A percentile compares a stretch with the other conserved stretches of the same genome.
These are phyloP conservation scores for Trametes pubescens DNA, from an alignment of 1,284 basidiomycete genomes.

Conservation along the genomic window DNA sequence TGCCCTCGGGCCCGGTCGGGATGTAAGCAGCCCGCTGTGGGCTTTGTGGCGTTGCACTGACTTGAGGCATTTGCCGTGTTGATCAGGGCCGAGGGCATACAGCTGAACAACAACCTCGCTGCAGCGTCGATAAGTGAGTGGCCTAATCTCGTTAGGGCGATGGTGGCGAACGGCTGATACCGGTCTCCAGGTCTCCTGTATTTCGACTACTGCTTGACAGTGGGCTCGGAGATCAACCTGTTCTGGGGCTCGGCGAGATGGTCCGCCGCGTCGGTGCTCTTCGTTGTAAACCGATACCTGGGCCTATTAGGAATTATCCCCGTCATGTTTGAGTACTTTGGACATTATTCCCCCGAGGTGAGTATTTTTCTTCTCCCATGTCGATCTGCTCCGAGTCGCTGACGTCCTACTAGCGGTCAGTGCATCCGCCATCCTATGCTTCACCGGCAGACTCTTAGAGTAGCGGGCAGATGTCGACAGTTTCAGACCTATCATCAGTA, in stretches of 20 bases:
- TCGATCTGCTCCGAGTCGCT: neutral
- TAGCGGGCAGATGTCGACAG: constrained; percentile 18
- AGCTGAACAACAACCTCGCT: neutral
- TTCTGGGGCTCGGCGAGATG: constrained; percentile 25
- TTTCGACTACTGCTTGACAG: constrained; percentile 22
- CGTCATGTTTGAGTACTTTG: constrained; percentile 24
- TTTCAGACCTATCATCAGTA: constrained; percentile 29
- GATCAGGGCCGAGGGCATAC: neutral
- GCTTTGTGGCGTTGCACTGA: neutral
- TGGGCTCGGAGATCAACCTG: constrained; percentile 19
- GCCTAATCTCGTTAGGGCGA: too few species aligned
- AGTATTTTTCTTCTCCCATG: neutral
- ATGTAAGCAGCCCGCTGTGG: neutral
- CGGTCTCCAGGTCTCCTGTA: constrained; percentile 16
- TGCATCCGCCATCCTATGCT: neutral
- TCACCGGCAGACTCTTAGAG: neutral
- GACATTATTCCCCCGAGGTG: neutral
- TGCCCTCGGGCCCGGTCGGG: too few species aligned
- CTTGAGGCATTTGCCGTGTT: neutral
- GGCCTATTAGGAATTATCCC: constrained; percentile 23
- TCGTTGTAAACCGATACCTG: constrained; percentile 29
- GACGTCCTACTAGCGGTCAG: neutral
- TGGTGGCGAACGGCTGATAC: neutral
- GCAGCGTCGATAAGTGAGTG: constrained; percentile 18
- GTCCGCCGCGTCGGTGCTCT: constrained; percentile 18